These are phyloP conservation scores for Kwoniella botswanensis DNA, from an alignment of 768 basidiomycete species.

Conservation along the genomic window DNA sequence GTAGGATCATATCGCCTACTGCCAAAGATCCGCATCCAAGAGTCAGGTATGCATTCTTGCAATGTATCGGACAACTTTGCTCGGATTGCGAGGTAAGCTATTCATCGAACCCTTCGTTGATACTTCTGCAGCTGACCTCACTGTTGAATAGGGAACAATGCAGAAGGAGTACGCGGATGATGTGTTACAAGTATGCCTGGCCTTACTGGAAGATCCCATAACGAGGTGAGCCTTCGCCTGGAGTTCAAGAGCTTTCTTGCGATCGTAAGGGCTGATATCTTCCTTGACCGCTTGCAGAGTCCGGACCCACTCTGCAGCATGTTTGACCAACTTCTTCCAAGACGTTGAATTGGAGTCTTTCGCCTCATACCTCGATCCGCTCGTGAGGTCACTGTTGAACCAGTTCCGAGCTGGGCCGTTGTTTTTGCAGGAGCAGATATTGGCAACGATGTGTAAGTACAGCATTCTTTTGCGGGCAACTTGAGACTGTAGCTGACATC, in stretches of 20 bases:
- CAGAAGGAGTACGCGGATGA: slow-evolving; percentile 72
- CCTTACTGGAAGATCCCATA: slow-evolving; percentile 75
- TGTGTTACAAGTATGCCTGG: slow-evolving; percentile 73
- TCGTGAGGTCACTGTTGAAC: slow-evolving; percentile 68
- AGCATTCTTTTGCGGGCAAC: neutral
- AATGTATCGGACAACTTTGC: slow-evolving; percentile 81
- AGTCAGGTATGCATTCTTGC: slow-evolving; percentile 77
- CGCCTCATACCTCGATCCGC: slow-evolving; percentile 76
- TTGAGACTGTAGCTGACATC: neutral
- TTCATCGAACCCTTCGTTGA: too few relatives aligned
- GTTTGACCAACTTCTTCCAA: slow-evolving; percentile 89
- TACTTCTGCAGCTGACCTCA: too few relatives aligned
- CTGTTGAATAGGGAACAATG: slow-evolving; percentile 68
- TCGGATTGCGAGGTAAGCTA: slow-evolving; percentile 77
- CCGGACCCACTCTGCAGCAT: slow-evolving; percentile 83
- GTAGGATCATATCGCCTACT: slow-evolving; percentile 63
- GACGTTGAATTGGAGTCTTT: slow-evolving; percentile 76
- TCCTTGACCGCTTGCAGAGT: slow-evolving; percentile 63
- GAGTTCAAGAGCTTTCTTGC: neutral
- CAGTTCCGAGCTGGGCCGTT: slow-evolving; percentile 28
- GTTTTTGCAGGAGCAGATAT: slow-evolving; percentile 85
- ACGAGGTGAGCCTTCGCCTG: slow-evolving; percentile 63
- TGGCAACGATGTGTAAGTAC: slow-evolving; percentile 68
- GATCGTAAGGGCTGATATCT: slow-evolving; percentile 6
- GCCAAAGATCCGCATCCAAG: slow-evolving; percentile 79